A percentile compares a stretch with the other conserved stretches of the same genome.
These are phyloP conservation scores for Globisporangium viniferum DNA, from an alignment of 352 stramenopile genomes.

Conservation along the genomic window DNA sequence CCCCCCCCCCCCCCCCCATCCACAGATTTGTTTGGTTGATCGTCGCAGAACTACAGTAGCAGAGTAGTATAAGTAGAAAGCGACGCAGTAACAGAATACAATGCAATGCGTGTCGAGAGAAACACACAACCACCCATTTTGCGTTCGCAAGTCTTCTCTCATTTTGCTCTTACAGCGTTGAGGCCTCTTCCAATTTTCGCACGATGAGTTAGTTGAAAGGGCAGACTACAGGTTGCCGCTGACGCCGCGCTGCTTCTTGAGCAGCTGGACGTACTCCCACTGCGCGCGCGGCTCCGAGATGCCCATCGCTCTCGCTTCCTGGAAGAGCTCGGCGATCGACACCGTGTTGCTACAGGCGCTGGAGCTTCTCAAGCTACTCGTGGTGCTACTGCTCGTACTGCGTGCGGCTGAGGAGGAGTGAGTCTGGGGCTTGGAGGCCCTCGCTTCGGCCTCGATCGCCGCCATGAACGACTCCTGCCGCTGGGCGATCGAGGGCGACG, in stretches of 20 bases:
- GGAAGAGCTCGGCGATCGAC: constrained; percentile 40
- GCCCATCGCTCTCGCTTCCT: constrained; percentile 33
- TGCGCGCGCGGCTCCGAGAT: constrained; percentile 32
- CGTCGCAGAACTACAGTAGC: not conserved
- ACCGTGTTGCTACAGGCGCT: not conserved
- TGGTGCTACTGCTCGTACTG: not conserved
- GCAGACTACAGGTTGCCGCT: no score
- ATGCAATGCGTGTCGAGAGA: not conserved
- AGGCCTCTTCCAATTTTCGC: no score
- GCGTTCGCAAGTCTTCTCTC: no score
- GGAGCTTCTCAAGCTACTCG: not conserved
- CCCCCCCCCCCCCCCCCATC: no score
- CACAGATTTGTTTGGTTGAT: not conserved
- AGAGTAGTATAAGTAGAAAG: not conserved
- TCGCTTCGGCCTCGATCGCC: constrained; percentile 47
- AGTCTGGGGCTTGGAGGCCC: not conserved
- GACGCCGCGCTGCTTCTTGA: constrained; percentile 10
- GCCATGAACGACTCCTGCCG: constrained; percentile 51
- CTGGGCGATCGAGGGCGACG: constrained; percentile 25
- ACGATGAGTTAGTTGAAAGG: no score
- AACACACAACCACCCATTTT: not conserved
- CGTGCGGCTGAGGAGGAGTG: not conserved
- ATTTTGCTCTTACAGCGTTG: no score
- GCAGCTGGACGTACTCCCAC: constrained; percentile 38
- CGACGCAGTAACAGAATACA: not conserved